Conservation (phyloP, 305 asterid species). For the Fraxinus platypoda region DNA sequence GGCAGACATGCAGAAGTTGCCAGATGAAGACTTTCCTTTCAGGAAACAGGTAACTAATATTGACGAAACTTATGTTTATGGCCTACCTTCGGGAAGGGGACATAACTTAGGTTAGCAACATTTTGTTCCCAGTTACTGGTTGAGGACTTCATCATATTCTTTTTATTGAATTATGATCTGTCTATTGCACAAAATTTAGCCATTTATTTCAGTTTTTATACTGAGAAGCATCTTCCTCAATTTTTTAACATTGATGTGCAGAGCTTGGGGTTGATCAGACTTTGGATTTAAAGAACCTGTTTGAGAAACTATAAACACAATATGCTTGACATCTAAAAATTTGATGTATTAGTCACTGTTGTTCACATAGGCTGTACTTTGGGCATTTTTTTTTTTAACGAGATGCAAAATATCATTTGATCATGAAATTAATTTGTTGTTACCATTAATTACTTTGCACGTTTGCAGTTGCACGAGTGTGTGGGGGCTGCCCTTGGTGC, state of each 20-base stretch:
- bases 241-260: neutral
- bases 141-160: neutral
- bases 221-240: neutral
- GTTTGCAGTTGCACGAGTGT: conserved; percentile 82
- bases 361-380: neutral
- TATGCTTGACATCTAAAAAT: neutral
- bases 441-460: conserved; percentile 15
- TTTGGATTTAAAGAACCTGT: neutral
- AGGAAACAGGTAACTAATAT: conserved; percentile 66
- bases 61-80: neutral
- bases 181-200: neutral
- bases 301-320: neutral
- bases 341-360: neutral
- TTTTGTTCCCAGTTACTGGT: neutral
- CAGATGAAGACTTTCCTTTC: conserved; percentile 71
- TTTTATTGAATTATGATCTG: conserved; percentile 1
- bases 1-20: conserved; percentile 75
- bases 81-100: neutral
- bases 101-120: neutral
- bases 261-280: neutral
- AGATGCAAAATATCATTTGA: neutral
- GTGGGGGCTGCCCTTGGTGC: conserved; percentile 84
- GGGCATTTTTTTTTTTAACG: neutral
- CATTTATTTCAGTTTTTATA: neutral
- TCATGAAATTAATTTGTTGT: neutral